Percentiles rank a stretch among this genome's conserved stretches.
Evolutionary conservation across 176 grass and related monocot genomes (phyloP).

Genomic region (Miscanthus lutarioriparius): DNA sequence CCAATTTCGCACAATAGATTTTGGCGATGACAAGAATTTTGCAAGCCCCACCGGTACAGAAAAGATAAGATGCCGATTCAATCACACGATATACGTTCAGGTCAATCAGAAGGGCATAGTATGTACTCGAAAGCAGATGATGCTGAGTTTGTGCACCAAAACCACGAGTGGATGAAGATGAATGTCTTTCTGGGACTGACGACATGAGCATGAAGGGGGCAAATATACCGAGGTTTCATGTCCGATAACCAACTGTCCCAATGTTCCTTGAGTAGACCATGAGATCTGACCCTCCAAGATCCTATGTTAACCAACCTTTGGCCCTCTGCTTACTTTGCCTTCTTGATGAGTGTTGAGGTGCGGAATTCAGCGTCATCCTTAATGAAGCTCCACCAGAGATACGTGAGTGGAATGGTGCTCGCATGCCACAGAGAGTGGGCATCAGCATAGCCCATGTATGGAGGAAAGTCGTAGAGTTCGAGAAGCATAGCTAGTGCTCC

Average conservation of each 20-base stretch:
- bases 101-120: background rate
- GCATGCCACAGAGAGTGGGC: slow-evolving; percentile 62
- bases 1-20: background rate
- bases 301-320: background rate
- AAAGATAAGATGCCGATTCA: background rate
- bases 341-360: slow-evolving; percentile 42
- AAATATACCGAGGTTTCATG: background rate
- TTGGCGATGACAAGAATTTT: background rate
- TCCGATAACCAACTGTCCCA: background rate
- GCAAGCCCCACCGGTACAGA: background rate
- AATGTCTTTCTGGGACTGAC: background rate
- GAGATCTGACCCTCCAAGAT: background rate
- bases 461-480: slow-evolving; percentile 80
- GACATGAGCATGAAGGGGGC: background rate
- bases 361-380: slow-evolving; percentile 40
- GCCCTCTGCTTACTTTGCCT: slow-evolving; percentile 28
- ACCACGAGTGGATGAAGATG: background rate
- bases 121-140: background rate
- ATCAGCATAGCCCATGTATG: slow-evolving; percentile 75
- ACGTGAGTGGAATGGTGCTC: slow-evolving; percentile 44
- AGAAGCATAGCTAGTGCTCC: slow-evolving; percentile 74
- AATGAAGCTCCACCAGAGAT: slow-evolving; percentile 57
- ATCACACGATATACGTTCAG: background rate
- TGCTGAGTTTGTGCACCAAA: background rate
- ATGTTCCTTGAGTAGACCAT: background rate